Conservation (phyloP, 1,139 yeast genomes). For the Ogataea hybrid region DNA sequence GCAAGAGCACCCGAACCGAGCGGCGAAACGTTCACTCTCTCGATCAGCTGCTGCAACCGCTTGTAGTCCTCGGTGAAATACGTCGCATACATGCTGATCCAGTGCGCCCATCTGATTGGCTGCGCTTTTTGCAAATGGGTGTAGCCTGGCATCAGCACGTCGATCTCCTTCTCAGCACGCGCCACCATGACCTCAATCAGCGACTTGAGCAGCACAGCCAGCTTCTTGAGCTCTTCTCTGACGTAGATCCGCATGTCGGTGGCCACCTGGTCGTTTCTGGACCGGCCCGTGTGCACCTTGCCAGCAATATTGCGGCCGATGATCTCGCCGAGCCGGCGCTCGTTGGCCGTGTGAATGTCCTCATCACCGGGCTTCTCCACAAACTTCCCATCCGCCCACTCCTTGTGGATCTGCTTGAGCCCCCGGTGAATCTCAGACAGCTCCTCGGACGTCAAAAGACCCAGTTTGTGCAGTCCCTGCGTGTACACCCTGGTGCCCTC, state of each 20-base stretch:
- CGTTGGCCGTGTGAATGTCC: slow-evolving; percentile 98
- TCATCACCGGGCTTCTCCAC: slow-evolving; percentile 92
- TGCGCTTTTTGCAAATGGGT: slow-evolving; percentile 98
- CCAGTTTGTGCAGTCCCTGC: slow-evolving; percentile 75
- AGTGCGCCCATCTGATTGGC: slow-evolving; percentile 98
- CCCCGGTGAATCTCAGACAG: slow-evolving; percentile 80
- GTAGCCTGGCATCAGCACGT: slow-evolving; percentile 96
- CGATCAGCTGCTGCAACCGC: slow-evolving; percentile 76
- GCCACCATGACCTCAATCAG: slow-evolving; percentile 65
- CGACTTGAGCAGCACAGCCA: slow-evolving; percentile 55
- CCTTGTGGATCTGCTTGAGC: slow-evolving; percentile 62
- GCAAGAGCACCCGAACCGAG: slow-evolving; percentile 98
- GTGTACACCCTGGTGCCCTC: slow-evolving; percentile 95
- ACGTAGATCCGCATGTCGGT: slow-evolving; percentile 96
- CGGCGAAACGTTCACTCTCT: slow-evolving; percentile 84
- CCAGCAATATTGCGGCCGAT: slow-evolving; percentile 95
- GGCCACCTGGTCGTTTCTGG: slow-evolving; percentile 98
- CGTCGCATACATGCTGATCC: slow-evolving; percentile 94
- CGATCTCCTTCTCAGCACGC: slow-evolving; percentile 85
- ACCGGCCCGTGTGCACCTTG: slow-evolving; percentile 97
- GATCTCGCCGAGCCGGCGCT: slow-evolving; percentile 93
- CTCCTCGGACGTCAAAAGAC: slow-evolving; percentile 70
- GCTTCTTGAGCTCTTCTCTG: slow-evolving; percentile 65
- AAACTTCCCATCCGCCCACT: slow-evolving; percentile 77
- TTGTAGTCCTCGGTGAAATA: slow-evolving; percentile 88